Evolutionary conservation across 306 rosid genomes (phyloP), one percentile per base, ranked within the genome.

Genomic region (Geum urbanum): DNA sequence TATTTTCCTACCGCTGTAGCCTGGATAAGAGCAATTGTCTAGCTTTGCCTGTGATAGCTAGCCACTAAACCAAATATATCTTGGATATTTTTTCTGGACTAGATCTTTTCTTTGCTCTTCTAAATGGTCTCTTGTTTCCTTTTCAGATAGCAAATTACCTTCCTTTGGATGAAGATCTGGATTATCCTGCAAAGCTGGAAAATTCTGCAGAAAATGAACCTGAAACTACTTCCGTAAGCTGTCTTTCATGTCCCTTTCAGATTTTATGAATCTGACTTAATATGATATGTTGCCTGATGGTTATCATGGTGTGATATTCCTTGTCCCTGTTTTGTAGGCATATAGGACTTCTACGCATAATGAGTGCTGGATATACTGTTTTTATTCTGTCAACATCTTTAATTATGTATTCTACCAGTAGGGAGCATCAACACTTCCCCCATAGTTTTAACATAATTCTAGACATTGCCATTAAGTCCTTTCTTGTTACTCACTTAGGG

Each of bases 131-230:
- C 20, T 37, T 73, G 63, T 40, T 19, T 3, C 55, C 67, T 70
- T 70, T 81, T 47, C 80, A 95, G 99, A 95, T 95, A 72, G 97
- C 91, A 15, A 95, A 95, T 79, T 95, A 87, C 85, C 72, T 86
- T 11, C 96, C 99, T 59, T 81, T 84, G 61, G 84, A 83, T 67
- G 96, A 87, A 78, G 99, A 95, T 84, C 80, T 91, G 88, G 86
- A 95, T 81, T 95, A 95, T 79, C 99, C 97, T 80, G 95, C 89
- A 64, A 95, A 91, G 95, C 88, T 95, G 82, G 91, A 91, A 84
- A 80, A 46, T 77, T 76, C 80, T 63, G 76, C 80, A 11, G 92
- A 77, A 80, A 73, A 86, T 48, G 77, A 77, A 58, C 80, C 86
- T 43, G 92, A 91, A 84, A 81, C 48, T 74, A 73, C 82, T 86